Evolutionary conservation across 2,329 filamentous ascomycete genomes (phyloP), one percentile per base, ranked within the genome.

Genomic region (Polychaeton citri): DNA sequence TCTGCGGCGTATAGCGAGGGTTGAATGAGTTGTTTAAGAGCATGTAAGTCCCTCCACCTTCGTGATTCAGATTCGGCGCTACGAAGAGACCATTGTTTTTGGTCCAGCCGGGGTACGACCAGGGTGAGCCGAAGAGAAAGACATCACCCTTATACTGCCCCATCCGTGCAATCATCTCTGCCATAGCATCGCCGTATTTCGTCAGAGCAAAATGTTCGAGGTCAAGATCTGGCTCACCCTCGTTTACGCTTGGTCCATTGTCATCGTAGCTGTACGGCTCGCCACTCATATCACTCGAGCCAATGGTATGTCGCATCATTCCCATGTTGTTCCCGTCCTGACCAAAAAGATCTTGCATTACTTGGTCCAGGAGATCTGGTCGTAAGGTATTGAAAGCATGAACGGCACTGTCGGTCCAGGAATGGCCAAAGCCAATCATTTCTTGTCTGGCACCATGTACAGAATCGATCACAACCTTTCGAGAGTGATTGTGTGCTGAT

Each of bases 251-350:
- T 2, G 45, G 43, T 1, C 48, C 47, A 31, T 48, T 51, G 37
- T 61, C 59, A 35, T 61, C 57, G 42, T 60, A 60, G 6, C 54
- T 54, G 43, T 61, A 62, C 16, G 52, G 47, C 3, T 47, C 45
- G 6, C 48, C 49, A 4, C 53, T 57, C 7, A 61, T 41, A 43
- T 62, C 59, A 7, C 50, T 54, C 1, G 55, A 51, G 12, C 57
- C 59, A 30, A 62, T 60, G 2, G 59, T 60, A 37, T 62, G 59
- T 8, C 59, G 49, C 57, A 62, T 60, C 38, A 62, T 47, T 17
- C 53, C 45, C 38, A 61, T 58, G 28, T 54, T 52, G 16, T 57
- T 58, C 5, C 59, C 59, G 6, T 42, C 39, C 8, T 48, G 40
- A 2, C 54, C 56, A 38, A 61, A 55, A 2, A 62, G 41, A 19